Base-by-base conservation (phyloP, 495 filamentous ascomycete species). In the Penicillium egyptiacum region DNA sequence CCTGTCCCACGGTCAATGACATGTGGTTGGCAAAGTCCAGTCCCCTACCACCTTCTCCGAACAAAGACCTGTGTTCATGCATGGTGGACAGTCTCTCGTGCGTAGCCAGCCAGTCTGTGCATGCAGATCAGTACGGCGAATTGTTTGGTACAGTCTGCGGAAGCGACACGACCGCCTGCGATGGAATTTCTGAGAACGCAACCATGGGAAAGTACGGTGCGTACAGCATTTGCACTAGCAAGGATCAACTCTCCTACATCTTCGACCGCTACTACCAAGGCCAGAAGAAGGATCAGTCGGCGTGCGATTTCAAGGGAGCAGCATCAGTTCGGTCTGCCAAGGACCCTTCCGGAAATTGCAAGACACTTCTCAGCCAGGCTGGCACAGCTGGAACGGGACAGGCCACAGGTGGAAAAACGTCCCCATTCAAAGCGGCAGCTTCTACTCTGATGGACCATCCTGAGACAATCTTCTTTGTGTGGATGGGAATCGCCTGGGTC, bases 61-160 rank as follows among this genome's bases (percentile, higher is more conserved):
- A 96, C 69, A 58, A 79, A 46, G 68, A 80, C n/a, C 81, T 92
- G 33, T 96, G 93, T 77, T 67, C 74, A 42, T 98, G 93, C 83
- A 94, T 96, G 90, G 76, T 81, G 61, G 69, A 78, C 10, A 81
- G 81, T 26, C 75, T 94, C 1, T 75, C 76, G 37, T 96, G 94
- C 74, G 77, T 80, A 16, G 83, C 90, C 44, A 72, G 75, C 25
- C 68, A 72, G 42, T 62, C 67, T 43, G 68, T 87, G 8, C 62
- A 73, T 17, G 66, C 71, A 35, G 72, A 84, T 35, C 72, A 84
- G 45, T 88, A 82, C 62, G 81, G 79, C 30, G 70, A 76, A 1
- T 82, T 93, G 39, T 96, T 97, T 72, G 80, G 75, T 60, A 83
- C 77, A 59, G 81, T 96, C 63, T 98, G 94, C 70, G 83, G 84